phyloP scores from a whole-genome alignment of 169 alveolate genomes.

The Cryptosporidium bovis region DNA sequence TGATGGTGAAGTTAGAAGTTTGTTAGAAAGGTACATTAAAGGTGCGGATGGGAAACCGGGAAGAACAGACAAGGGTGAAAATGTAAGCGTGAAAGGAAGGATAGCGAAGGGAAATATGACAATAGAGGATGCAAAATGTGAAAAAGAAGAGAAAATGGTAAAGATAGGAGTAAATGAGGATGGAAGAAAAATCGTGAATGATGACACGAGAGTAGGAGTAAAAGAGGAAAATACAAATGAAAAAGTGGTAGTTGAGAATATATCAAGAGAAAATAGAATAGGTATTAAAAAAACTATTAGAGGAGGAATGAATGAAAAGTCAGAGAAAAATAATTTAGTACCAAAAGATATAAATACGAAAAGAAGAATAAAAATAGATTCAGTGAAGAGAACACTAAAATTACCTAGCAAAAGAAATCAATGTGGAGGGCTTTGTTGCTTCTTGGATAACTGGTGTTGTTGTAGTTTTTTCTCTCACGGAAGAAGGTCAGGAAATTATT shows the following conservation, averaged over 20 bases:
- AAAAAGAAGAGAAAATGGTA: no score
- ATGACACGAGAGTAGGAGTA: no score
- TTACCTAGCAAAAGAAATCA: slow-evolving; percentile 3
- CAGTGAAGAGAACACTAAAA: slow-evolving; percentile 38
- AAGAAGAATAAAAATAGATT: slow-evolving; percentile 32
- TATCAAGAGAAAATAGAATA: slow-evolving; percentile 3
- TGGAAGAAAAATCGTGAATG: no score
- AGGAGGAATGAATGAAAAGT: no score
- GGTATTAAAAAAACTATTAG: background rate
- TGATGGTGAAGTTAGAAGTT: slow-evolving; percentile 47
- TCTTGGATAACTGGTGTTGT: slow-evolving; percentile 37
- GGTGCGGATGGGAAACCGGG: slow-evolving; percentile 6
- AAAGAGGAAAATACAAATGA: no score
- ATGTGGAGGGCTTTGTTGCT: slow-evolving; percentile 1
- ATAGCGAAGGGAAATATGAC: no score
- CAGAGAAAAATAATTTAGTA: no score
- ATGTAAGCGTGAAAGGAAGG: no score
- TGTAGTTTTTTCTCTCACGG: slow-evolving; percentile 2
- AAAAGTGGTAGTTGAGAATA: no score
- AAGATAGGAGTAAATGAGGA: no score
- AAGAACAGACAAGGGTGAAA: slow-evolving; percentile 1
- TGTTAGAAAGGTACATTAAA: slow-evolving; percentile 27
- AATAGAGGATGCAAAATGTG: no score
- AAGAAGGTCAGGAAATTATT: slow-evolving; percentile 33
- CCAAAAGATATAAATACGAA: slow-evolving; percentile 9